phyloP scores from a whole-genome alignment of 768 basidiomycete species.

The Rhizopogon rudus region DNA sequence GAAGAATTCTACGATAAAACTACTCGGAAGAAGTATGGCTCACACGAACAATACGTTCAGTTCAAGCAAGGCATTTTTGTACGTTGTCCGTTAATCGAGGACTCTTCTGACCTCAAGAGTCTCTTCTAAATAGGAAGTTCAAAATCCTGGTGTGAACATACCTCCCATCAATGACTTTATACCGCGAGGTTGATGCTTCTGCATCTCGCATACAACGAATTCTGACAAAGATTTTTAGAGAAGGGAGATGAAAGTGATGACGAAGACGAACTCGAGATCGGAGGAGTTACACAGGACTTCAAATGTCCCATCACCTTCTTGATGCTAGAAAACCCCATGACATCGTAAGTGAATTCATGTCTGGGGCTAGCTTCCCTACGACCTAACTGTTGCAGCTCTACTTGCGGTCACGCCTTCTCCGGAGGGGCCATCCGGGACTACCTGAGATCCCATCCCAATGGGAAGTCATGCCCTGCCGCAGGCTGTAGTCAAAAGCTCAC shows the following conservation, averaged over 20 bases:
- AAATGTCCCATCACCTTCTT: slow-evolving; percentile 78
- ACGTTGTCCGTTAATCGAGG: slow-evolving; percentile 18
- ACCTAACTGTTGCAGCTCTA: slow-evolving; percentile 34
- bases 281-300: slow-evolving; percentile 79
- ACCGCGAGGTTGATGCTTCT: slow-evolving; percentile 46
- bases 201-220: slow-evolving; percentile 1
- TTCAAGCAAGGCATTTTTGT: slow-evolving; percentile 72
- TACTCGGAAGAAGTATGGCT: slow-evolving; percentile 74
- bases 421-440: slow-evolving; percentile 61
- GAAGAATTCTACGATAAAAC: slow-evolving; percentile 56
- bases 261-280: slow-evolving; percentile 87
- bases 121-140: slow-evolving; percentile 47
- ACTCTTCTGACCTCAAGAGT: neutral
- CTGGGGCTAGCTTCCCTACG: neutral
- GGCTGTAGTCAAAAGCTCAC: slow-evolving; percentile 64
- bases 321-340: slow-evolving; percentile 66
- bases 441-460: slow-evolving; percentile 35
- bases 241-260: slow-evolving; percentile 75
- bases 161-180: slow-evolving; percentile 76
- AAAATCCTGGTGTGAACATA: slow-evolving; percentile 61
- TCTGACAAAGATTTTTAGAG: slow-evolving; percentile 41
- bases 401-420: slow-evolving; percentile 85
- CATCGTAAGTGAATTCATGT: slow-evolving; percentile 55
- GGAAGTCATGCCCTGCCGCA: slow-evolving; percentile 60
- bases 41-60: slow-evolving; percentile 48